These are phyloP conservation scores for Podaxis carcinomalis DNA, from an alignment of 768 basidiomycete genomes.

Conservation along the genomic window DNA sequence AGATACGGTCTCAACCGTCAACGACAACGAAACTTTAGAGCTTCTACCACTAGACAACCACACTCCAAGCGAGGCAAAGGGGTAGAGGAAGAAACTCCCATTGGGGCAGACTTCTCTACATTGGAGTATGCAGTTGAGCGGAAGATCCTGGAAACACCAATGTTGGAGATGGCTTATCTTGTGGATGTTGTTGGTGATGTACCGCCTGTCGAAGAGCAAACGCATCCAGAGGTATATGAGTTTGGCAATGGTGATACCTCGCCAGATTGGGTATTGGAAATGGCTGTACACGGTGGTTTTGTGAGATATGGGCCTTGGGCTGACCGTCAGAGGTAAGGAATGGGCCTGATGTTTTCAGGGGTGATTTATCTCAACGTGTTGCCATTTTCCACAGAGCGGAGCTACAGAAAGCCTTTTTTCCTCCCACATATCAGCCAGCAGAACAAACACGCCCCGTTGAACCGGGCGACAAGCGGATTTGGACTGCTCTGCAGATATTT, in stretches of 20 bases:
- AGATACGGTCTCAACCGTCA: conserved; percentile 30
- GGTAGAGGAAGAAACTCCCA: conserved; percentile 44
- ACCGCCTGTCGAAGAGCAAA: conserved; percentile 29
- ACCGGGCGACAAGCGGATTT: conserved; percentile 78
- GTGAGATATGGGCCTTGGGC: conserved; percentile 95
- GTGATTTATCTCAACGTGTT: conserved; percentile 1
- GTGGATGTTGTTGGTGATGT: conserved; percentile 80
- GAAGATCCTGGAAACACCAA: conserved; percentile 72
- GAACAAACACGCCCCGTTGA: conserved; percentile 53
- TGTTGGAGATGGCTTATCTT: conserved; percentile 82
- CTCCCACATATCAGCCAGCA: conserved; percentile 66
- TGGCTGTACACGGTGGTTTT: conserved; percentile 71
- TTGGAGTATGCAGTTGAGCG: conserved; percentile 88
- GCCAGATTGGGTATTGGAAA: conserved; percentile 92
- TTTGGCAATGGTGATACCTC: conserved; percentile 78
- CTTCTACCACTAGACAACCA: conserved; percentile 9
- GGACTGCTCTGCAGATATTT: conserved; percentile 78
- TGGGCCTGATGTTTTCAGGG: neutral
- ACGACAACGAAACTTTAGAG: conserved; percentile 23
- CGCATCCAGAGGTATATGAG: conserved; percentile 16
- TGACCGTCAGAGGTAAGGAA: conserved; percentile 76
- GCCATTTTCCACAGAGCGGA: conserved; percentile 44
- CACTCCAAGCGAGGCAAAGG: conserved; percentile 25
- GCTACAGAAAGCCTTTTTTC: conserved; percentile 81
- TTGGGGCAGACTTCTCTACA: conserved; percentile 50